These are phyloP conservation scores for Xylaria flabelliformis DNA, from an alignment of 495 filamentous ascomycete species.

Conservation along the genomic window DNA sequence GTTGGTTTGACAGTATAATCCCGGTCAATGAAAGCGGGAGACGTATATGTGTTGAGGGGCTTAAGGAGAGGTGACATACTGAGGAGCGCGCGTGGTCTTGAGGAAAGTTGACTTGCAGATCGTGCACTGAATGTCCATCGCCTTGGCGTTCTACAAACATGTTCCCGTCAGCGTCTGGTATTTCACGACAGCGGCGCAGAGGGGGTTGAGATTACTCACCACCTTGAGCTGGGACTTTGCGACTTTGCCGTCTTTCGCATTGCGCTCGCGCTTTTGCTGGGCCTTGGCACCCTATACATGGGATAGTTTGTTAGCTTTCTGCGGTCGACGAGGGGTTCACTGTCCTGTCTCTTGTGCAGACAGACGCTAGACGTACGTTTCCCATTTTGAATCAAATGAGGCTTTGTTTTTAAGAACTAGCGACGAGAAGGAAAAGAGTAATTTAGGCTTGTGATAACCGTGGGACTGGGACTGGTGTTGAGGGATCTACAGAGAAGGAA, in stretches of 20 bases:
- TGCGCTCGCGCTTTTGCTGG: constrained; percentile 63
- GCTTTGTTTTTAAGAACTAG: neutral
- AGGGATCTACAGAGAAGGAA: constrained; percentile 27
- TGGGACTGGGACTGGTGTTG: constrained; percentile 29
- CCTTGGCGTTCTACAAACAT: constrained; percentile 51
- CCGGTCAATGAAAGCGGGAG: neutral
- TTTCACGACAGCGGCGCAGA: neutral
- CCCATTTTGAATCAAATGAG: constrained; percentile 49
- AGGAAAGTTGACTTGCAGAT: constrained; percentile 64
- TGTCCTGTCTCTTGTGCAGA: neutral
- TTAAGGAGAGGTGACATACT: constrained; percentile 45
- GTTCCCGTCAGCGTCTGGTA: neutral
- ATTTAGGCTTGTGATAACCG: constrained; percentile 24
- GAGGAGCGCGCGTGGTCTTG: constrained; percentile 59
- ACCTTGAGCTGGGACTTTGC: constrained; percentile 64
- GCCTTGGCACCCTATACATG: constrained; percentile 63
- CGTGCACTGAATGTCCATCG: constrained; percentile 63
- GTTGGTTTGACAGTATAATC: neutral
- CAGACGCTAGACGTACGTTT: constrained; percentile 52
- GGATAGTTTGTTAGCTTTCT: constrained; percentile 18
- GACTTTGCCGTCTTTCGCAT: constrained; percentile 52
- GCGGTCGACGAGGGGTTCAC: neutral
- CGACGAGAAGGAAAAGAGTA: neutral
- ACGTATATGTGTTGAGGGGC: neutral
- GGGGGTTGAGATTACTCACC: constrained; percentile 43